A percentile compares a stretch with the other conserved stretches of the same genome.
Evolutionary conservation across 176 grass and related monocot species (phyloP).

Genomic region (Leersia perrieri): DNA sequence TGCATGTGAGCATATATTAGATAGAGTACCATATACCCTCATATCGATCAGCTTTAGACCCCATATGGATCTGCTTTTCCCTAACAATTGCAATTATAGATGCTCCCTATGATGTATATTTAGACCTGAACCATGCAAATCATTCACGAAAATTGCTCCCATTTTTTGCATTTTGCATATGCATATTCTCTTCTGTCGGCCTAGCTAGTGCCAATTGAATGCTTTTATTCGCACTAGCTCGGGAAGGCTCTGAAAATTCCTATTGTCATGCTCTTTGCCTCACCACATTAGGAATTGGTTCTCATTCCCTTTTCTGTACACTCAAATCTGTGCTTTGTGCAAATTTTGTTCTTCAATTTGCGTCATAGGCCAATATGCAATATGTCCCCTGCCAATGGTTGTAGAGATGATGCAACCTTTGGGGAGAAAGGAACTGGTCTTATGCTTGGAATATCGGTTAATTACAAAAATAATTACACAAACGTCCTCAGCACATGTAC

Average conservation of each 20-base stretch:
- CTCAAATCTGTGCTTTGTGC: neutral
- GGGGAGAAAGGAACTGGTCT: neutral
- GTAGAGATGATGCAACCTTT: neutral
- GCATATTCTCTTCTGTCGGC: neutral
- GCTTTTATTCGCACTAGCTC: neutral
- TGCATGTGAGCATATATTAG: neutral
- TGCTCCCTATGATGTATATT: neutral
- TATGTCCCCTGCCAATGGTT: neutral
- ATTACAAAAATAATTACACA: no score
- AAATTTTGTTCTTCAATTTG: neutral
- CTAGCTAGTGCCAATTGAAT: neutral
- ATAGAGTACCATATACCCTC: neutral
- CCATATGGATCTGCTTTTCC: neutral
- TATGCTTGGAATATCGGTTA: neutral
- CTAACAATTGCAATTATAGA: neutral
- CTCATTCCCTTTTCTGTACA: neutral
- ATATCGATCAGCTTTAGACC: no score
- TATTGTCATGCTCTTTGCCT: neutral
- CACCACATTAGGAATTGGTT: neutral
- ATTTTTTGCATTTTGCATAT: neutral
- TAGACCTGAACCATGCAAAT: neutral
- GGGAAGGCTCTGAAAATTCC: neutral
- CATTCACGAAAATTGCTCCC: neutral
- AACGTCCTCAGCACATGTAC: no score
- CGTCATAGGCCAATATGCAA: neutral